These are phyloP conservation scores for Hymenoscyphus scutula DNA, from an alignment of 2,329 filamentous ascomycete genomes.

Conservation along the genomic window DNA sequence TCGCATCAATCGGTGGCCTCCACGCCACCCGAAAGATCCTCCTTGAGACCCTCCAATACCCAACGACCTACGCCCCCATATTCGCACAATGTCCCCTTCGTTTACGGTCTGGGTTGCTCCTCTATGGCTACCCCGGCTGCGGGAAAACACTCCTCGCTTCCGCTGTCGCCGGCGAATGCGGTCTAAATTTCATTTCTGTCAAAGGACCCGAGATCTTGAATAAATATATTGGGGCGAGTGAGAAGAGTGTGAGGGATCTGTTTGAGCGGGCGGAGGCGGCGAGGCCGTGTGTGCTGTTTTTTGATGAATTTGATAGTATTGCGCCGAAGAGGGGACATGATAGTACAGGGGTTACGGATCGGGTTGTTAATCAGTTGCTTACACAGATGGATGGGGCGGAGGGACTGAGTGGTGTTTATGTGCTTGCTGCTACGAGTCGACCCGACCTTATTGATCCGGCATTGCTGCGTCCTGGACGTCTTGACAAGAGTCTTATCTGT, in stretches of 20 bases:
- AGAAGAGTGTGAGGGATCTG: conserved; percentile 92
- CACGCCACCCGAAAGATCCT: conserved; percentile 84
- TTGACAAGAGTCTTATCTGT: conserved; percentile 92
- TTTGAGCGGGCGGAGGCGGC: conserved; percentile 92
- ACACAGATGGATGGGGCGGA: conserved; percentile 99
- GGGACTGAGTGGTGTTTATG: conserved; percentile 90
- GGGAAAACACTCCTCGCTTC: conserved; percentile 95
- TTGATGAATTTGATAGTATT: conserved; percentile 98
- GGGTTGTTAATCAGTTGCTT: conserved; percentile 95
- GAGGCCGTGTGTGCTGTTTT: conserved; percentile 91
- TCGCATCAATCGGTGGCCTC: conserved; percentile 87
- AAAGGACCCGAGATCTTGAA: conserved; percentile 98
- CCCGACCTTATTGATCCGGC: conserved; percentile 96
- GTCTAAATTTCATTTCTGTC: conserved; percentile 96
- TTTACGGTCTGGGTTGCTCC: conserved; percentile 85
- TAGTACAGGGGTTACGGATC: conserved; percentile 95
- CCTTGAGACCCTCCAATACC: conserved; percentile 92
- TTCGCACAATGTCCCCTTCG: conserved; percentile 94
- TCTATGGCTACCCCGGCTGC: conserved; percentile 94
- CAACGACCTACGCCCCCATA: conserved; percentile 95
- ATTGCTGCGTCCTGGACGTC: conserved; percentile 80
- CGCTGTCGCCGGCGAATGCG: conserved; percentile 95
- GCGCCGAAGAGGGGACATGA: conserved; percentile 97
- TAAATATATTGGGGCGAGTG: conserved; percentile 97
- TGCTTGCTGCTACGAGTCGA: conserved; percentile 87